Evolutionary conservation across 371 early-diverging fungal genomes (phyloP).

Genomic region (Syncephalastrum sp.): DNA sequence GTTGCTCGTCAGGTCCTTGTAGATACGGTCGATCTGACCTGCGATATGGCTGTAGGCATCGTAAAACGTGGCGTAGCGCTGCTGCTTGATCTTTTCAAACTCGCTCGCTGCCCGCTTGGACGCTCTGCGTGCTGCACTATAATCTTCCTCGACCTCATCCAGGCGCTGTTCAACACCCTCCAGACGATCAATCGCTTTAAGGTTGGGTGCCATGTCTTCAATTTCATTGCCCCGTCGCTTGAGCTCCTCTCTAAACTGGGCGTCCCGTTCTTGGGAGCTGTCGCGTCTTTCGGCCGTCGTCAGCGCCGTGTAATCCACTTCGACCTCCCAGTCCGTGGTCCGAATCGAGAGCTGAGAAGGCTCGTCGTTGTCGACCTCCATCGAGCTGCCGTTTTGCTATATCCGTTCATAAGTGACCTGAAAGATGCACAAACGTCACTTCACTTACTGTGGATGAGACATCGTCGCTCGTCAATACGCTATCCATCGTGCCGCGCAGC

Average conservation of each 20-base stretch:
- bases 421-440: too few relatives aligned
- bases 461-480: conserved; percentile 67
- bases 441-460: conserved; percentile 5
- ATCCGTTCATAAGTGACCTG: not conserved
- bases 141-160: conserved; percentile 78
- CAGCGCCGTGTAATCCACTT: conserved; percentile 61
- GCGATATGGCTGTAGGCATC: conserved; percentile 91
- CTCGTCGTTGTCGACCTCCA: conserved; percentile 53
- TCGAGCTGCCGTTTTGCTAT: conserved; percentile 21
- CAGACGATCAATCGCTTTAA: conserved; percentile 83
- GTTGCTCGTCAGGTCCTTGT: conserved; percentile 91
- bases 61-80: conserved; percentile 81
- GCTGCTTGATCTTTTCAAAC: conserved; percentile 81
- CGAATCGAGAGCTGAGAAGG: conserved; percentile 37
- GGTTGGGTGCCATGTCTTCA: conserved; percentile 87
- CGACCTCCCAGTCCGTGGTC: conserved; percentile 51
- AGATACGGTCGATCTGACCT: conserved; percentile 88
- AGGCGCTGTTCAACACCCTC: conserved; percentile 81
- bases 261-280: conserved; percentile 54
- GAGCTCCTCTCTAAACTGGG: conserved; percentile 70
- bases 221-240: conserved; percentile 68
- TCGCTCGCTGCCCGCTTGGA: conserved; percentile 78
- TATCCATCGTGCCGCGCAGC: conserved; percentile 63
- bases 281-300: conserved; percentile 51
- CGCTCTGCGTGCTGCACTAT: conserved; percentile 72